Percentiles rank a stretch among this genome's conserved stretches.
Evolutionary conservation across 768 basidiomycete genomes (phyloP).

Genomic region (Neoboletus brunneissimus): DNA sequence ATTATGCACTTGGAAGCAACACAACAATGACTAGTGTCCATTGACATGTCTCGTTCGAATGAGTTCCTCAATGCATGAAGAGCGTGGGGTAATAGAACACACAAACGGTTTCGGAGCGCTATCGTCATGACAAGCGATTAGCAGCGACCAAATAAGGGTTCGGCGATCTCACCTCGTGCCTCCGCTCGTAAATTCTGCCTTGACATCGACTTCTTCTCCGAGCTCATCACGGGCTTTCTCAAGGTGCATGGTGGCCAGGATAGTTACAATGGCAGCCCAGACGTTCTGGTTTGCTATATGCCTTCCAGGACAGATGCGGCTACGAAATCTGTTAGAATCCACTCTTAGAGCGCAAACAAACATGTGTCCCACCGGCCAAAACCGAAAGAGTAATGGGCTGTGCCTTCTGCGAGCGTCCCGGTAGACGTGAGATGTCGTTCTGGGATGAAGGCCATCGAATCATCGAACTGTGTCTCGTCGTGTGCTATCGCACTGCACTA

Average conservation of each 20-base stretch:
- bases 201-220: constrained; percentile 32
- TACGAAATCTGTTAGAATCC: constrained; percentile 4
- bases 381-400: constrained; percentile 9
- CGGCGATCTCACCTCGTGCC: constrained; percentile 11
- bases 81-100: constrained; percentile 21
- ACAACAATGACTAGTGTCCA: neutral
- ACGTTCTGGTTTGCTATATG: constrained; percentile 33
- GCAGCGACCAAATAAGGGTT: neutral
- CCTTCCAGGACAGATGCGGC: constrained; percentile 34
- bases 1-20: neutral
- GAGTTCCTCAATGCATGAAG: constrained; percentile 15
- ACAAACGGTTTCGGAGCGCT: constrained; percentile 26
- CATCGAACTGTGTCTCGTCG: constrained; percentile 48
- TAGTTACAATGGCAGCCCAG: constrained; percentile 33
- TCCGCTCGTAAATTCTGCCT: constrained; percentile 24
- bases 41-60: constrained; percentile 7
- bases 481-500: constrained; percentile 44
- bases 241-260: constrained; percentile 30
- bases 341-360: neutral
- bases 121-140: neutral
- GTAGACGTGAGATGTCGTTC: constrained; percentile 45
- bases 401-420: constrained; percentile 14
- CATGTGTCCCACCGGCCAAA: constrained; percentile 27
- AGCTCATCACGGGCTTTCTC: constrained; percentile 24
- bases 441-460: constrained; percentile 53